Evolutionary conservation across 805 yeast genomes (phyloP).

Genomic region (Hanseniaspora jakobsenii): DNA sequence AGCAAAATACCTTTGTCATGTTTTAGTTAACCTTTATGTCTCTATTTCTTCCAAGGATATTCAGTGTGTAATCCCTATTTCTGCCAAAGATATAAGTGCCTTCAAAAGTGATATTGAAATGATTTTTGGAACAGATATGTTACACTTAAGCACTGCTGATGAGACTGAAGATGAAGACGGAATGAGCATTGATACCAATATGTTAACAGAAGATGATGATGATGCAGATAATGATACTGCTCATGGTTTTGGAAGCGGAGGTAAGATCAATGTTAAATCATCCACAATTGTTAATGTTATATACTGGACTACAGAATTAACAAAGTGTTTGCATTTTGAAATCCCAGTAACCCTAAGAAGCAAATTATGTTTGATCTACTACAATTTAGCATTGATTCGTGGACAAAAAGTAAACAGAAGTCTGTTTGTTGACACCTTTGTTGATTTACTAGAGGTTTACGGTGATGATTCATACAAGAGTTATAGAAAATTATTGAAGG

Average conservation of each 20-base stretch:
- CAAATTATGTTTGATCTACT: constrained; percentile 55
- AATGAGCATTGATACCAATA: constrained; percentile 30
- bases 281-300: constrained; percentile 64
- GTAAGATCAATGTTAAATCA: constrained; percentile 50
- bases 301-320: constrained; percentile 79
- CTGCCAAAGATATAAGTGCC: constrained; percentile 53
- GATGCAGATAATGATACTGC: constrained; percentile 28
- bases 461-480: constrained; percentile 27
- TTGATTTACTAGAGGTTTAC: constrained; percentile 37
- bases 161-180: constrained; percentile 23
- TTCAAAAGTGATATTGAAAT: constrained; percentile 33
- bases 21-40: constrained; percentile 66
- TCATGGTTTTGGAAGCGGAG: constrained; percentile 33
- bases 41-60: constrained; percentile 66
- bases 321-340: constrained; percentile 61
- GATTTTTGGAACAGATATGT: constrained; percentile 44
- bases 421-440: constrained; percentile 49
- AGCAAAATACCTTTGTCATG: constrained; percentile 62
- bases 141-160: constrained; percentile 23
- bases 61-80: constrained; percentile 54
- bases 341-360: constrained; percentile 58
- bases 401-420: constrained; percentile 56
- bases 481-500: constrained; percentile 24
- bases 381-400: constrained; percentile 54
- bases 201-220: constrained; percentile 27